phyloP scores from a whole-genome alignment of 2,329 filamentous ascomycete genomes.

The Huntiella omanensis region DNA sequence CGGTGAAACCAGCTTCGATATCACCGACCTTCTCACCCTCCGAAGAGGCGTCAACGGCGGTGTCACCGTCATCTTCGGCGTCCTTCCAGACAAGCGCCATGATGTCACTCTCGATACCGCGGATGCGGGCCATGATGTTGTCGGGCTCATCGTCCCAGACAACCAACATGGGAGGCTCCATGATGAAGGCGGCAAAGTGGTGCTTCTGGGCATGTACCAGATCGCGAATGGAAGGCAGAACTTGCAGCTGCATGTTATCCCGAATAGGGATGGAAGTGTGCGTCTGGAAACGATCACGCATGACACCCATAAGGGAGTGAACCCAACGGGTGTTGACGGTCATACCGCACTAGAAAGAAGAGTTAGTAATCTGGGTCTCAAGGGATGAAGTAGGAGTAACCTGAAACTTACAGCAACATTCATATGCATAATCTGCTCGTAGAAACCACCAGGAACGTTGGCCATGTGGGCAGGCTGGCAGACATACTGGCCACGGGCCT shows the following conservation, averaged over 20 bases:
- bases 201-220: slow-evolving; percentile 43
- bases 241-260: slow-evolving; percentile 40
- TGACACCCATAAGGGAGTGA: slow-evolving; percentile 32
- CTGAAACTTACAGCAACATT: slow-evolving; percentile 32
- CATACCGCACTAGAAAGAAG: slow-evolving; percentile 36
- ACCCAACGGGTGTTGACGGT: slow-evolving; percentile 48
- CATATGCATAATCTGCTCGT: slow-evolving; percentile 21
- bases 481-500: slow-evolving; percentile 23
- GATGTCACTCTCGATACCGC: slow-evolving; percentile 31
- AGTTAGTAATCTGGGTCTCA: not conserved
- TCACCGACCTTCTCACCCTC: slow-evolving; percentile 24
- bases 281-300: slow-evolving; percentile 21
- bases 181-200: slow-evolving; percentile 46
- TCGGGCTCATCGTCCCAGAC: slow-evolving; percentile 46
- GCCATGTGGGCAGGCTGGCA: slow-evolving; percentile 18
- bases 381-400: too few relatives aligned
- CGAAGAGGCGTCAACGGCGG: slow-evolving; percentile 13
- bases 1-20: slow-evolving; percentile 22
- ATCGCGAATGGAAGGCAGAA: slow-evolving; percentile 36
- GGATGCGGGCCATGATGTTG: slow-evolving; percentile 31
- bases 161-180: slow-evolving; percentile 36
- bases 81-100: slow-evolving; percentile 40
- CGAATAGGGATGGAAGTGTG: slow-evolving; percentile 37
- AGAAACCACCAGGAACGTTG: slow-evolving; percentile 28
- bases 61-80: slow-evolving; percentile 20